phyloP scores from a whole-genome alignment of 257 asterid species.

The Lycium barbarum region DNA sequence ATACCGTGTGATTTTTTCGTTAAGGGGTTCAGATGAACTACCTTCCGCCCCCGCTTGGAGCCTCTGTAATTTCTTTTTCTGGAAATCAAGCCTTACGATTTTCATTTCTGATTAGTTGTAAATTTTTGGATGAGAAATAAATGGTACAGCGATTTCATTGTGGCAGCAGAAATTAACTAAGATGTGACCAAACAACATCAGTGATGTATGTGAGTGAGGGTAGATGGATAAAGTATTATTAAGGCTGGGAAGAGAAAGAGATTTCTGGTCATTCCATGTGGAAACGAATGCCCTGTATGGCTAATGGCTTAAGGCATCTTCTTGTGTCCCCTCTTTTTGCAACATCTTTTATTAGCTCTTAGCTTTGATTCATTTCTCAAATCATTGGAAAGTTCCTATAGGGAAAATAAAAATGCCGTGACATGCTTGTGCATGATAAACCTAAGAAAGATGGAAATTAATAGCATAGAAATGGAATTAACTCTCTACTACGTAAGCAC shows the following conservation, averaged over 20 bases:
- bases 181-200: not conserved
- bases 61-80: not conserved
- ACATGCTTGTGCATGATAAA: not conserved
- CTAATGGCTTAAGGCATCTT: not conserved
- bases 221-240: not conserved
- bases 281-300: not conserved
- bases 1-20: no score
- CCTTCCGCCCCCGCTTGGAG: not conserved
- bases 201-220: not conserved
- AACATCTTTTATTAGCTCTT: not conserved
- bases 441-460: not conserved
- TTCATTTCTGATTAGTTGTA: not conserved
- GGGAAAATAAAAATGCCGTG: not conserved
- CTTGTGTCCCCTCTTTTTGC: not conserved
- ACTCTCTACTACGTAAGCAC: not conserved
- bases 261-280: constrained; percentile 18
- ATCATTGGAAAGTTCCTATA: not conserved
- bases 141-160: not conserved
- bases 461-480: not conserved
- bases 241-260: not conserved
- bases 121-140: not conserved
- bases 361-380: not conserved
- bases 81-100: not conserved
- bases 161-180: not conserved
- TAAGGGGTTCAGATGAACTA: no score